Conservation (phyloP, 83 land plant species). For the Isoetes engelmannii region DNA sequence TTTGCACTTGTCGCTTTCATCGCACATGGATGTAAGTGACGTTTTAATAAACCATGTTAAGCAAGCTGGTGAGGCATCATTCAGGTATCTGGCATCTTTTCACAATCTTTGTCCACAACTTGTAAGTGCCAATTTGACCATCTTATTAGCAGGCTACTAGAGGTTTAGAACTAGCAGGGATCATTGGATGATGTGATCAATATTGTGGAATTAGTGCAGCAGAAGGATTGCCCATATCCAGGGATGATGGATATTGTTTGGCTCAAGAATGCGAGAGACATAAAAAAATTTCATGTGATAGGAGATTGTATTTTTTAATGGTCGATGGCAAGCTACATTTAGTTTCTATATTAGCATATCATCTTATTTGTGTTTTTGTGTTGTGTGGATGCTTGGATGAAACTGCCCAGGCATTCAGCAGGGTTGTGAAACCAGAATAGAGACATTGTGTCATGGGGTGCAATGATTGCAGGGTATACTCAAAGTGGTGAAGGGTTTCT, state of each 20-base stretch:
- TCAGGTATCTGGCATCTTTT: too few relatives aligned
- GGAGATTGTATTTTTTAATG: background rate
- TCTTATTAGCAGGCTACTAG: too few relatives aligned
- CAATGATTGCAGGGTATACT: too few relatives aligned
- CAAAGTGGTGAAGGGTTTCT: too few relatives aligned
- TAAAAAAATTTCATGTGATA: background rate
- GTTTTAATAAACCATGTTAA: too few relatives aligned
- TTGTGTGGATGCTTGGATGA: constrained; percentile 8
- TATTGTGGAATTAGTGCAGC: background rate
- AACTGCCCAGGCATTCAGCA: constrained; percentile 1
- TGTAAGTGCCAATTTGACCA: too few relatives aligned
- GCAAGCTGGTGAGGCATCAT: too few relatives aligned
- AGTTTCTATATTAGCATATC: constrained; percentile 3
- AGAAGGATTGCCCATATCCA: constrained; percentile 10
- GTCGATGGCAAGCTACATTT: background rate
- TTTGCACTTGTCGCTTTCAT: too few relatives aligned
- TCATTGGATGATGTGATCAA: background rate
- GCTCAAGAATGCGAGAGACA: background rate
- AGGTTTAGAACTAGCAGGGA: too few relatives aligned
- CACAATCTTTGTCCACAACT: too few relatives aligned
- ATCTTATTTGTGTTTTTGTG: constrained; percentile 4
- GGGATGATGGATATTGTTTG: background rate
- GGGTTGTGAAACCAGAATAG: background rate
- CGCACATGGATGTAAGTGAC: too few relatives aligned
- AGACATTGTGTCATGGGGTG: too few relatives aligned